These are phyloP conservation scores for Zygosaccharomyces siamensis DNA, from an alignment of 805 yeast genomes.

Conservation along the genomic window DNA sequence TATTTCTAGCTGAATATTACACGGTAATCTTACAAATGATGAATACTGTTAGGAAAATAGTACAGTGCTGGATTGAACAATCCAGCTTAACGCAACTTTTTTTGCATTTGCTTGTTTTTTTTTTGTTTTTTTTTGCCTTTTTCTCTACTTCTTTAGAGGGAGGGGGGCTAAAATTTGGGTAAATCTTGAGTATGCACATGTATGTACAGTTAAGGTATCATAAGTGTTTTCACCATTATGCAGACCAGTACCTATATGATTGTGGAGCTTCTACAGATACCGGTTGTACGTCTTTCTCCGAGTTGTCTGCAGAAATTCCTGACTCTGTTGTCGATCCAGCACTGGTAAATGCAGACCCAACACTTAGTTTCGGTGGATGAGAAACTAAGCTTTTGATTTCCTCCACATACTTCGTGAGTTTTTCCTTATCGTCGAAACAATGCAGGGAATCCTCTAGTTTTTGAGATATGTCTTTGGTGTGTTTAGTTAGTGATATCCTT, in stretches of 20 bases:
- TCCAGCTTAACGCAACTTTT: not conserved
- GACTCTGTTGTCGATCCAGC: constrained; percentile 13
- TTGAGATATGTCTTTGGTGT: constrained; percentile 46
- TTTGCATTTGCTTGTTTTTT: not conserved
- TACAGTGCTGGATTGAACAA: not conserved
- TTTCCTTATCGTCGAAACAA: constrained; percentile 20
- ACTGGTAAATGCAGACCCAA: constrained; percentile 25
- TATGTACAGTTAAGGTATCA: not conserved
- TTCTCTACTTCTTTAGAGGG: not conserved
- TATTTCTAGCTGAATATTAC: not conserved
- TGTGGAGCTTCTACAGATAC: constrained; percentile 59
- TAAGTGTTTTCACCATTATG: constrained; percentile 27
- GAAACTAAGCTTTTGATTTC: constrained; percentile 28
- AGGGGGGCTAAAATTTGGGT: not conserved
- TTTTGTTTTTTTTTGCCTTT: not conserved
- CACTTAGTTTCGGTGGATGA: constrained; percentile 32
- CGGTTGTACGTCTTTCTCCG: constrained; percentile 44
- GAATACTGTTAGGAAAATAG: not conserved
- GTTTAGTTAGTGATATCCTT: constrained; percentile 58
- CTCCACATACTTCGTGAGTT: constrained; percentile 16
- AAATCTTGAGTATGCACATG: not conserved
- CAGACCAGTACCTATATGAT: constrained; percentile 63
- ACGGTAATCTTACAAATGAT: not conserved
- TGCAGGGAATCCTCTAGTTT: constrained; percentile 31
- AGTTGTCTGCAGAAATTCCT: constrained; percentile 17